These are phyloP conservation scores for Delonix regia DNA, from an alignment of 306 rosid species.

Conservation along the genomic window DNA sequence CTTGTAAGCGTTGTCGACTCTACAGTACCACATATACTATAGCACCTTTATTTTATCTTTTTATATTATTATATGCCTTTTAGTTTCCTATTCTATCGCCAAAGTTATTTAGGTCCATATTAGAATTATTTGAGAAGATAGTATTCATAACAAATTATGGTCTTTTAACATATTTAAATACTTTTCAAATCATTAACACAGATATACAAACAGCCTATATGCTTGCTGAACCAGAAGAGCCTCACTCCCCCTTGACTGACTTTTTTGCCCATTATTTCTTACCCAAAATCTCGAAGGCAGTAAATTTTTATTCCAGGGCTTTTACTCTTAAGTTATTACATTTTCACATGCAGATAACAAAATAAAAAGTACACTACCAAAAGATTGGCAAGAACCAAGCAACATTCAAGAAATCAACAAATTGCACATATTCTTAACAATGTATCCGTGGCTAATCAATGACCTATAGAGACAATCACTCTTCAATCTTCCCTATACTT, in stretches of 20 bases:
- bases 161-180: neutral
- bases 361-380: neutral
- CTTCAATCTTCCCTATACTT: neutral
- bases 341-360: neutral
- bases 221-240: neutral
- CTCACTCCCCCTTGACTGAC: neutral
- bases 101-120: neutral
- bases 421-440: constrained; percentile 4
- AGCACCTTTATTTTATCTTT: neutral
- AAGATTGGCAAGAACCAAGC: neutral
- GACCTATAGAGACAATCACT: neutral
- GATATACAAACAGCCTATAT: neutral
- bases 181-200: neutral
- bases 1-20: neutral
- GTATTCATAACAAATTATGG: neutral
- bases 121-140: neutral
- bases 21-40: neutral
- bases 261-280: neutral
- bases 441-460: neutral
- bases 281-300: neutral
- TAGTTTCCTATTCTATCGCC: neutral
- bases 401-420: constrained; percentile 7
- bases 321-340: constrained; percentile 10
- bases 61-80: neutral
- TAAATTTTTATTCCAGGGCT: neutral